Percentiles rank a stretch among this genome's conserved stretches.
Evolutionary conservation across 768 basidiomycete genomes (phyloP).

Genomic region (Myochromella boudieri): DNA sequence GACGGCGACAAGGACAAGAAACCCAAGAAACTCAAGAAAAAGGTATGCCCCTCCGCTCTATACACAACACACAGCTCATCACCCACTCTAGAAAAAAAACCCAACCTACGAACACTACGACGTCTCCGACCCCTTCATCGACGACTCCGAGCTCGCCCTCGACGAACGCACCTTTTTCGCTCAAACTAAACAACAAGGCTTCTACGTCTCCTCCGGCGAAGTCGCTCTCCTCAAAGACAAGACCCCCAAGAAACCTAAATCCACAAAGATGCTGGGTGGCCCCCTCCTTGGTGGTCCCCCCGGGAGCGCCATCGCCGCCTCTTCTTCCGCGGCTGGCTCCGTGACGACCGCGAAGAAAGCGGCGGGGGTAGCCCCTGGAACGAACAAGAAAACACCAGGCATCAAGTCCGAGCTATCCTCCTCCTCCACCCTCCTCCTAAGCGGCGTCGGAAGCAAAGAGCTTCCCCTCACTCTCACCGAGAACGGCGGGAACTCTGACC

Average conservation of each 20-base stretch:
- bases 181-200: slow-evolving; percentile 89
- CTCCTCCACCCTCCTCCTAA: background rate
- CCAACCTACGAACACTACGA: slow-evolving; percentile 82
- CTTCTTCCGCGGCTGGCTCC: background rate
- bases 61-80: background rate
- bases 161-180: slow-evolving; percentile 92
- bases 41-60: slow-evolving; percentile 16
- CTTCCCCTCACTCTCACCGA: background rate
- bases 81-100: slow-evolving; percentile 43
- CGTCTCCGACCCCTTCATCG: slow-evolving; percentile 90
- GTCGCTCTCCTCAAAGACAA: slow-evolving; percentile 85
- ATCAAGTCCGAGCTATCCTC: background rate
- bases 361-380: background rate
- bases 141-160: slow-evolving; percentile 90
- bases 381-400: background rate
- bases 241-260: slow-evolving; percentile 73
- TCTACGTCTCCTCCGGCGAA: slow-evolving; percentile 88
- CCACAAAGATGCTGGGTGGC: slow-evolving; percentile 69
- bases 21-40: slow-evolving; percentile 33
- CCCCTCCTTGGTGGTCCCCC: slow-evolving; percentile 16
- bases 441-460: background rate
- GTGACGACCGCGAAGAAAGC: slow-evolving; percentile 4
- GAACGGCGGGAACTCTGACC: background rate
- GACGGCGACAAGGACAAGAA: slow-evolving; percentile 5
- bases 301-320: background rate